Evolutionary conservation across 208 protist species (phyloP).

Genomic region (Acanthamoeba triangularis): DNA sequence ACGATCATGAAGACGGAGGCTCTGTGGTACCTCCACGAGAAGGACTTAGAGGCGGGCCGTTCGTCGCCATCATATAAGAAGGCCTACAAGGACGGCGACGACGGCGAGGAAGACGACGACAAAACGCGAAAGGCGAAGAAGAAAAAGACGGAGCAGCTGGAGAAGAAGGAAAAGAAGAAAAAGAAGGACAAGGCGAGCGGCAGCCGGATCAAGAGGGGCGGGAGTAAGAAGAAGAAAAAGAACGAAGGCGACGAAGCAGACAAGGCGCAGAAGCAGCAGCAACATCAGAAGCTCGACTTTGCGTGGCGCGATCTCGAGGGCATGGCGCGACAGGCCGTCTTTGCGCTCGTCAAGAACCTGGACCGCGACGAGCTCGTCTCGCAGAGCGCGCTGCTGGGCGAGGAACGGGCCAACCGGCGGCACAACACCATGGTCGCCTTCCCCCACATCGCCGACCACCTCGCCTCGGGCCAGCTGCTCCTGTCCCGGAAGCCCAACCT

Average conservation of each 20-base stretch:
- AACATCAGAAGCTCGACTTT: not conserved
- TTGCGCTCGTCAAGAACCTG: conserved; percentile 36
- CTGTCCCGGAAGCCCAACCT: not conserved
- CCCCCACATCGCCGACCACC: not conserved
- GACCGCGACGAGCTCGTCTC: conserved; percentile 28
- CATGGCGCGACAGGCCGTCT: conserved; percentile 35
- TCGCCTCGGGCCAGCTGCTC: not conserved
- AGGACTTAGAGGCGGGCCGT: not conserved
- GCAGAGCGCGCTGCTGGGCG: not conserved
- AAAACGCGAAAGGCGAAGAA: not conserved
- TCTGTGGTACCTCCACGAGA: not conserved
- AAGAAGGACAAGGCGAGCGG: not conserved
- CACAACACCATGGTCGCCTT: not conserved
- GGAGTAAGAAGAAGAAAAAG: not conserved
- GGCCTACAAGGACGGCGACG: not conserved
- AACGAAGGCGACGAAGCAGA: not conserved
- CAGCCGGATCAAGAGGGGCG: not conserved
- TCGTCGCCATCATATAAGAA: not conserved
- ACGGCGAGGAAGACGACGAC: not conserved
- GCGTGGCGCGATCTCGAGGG: conserved; percentile 47
- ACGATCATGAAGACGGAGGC: conserved; percentile 63
- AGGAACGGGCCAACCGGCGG: not conserved
- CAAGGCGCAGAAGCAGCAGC: not conserved
- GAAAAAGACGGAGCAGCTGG: not conserved
- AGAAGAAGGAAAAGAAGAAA: conserved; percentile 6